Conservation (phyloP, 495 filamentous ascomycete species). For the Penicillium argentinense region DNA sequence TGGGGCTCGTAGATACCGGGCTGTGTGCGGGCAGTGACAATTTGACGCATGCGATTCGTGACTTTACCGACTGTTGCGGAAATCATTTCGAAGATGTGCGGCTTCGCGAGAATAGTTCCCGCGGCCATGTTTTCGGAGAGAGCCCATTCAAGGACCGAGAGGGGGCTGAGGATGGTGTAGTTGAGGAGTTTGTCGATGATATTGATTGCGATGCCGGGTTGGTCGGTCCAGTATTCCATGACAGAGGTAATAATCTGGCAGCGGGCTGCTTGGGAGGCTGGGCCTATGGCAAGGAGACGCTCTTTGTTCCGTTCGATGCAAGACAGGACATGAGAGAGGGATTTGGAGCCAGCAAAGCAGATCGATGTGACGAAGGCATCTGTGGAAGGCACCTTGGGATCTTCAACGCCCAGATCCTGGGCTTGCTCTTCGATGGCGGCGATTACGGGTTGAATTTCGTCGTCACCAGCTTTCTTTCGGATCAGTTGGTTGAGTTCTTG, state of each 20-base stretch:
- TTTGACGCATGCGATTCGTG: conserved; percentile 82
- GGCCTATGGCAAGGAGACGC: conserved; percentile 75
- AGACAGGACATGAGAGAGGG: conserved; percentile 90
- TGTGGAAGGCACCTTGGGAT: conserved; percentile 78
- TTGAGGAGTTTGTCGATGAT: conserved; percentile 98
- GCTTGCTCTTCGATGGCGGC: conserved; percentile 75
- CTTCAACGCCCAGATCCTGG: conserved; percentile 58
- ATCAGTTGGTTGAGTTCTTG: conserved; percentile 76
- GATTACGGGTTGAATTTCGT: conserved; percentile 76
- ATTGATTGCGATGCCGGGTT: conserved; percentile 88
- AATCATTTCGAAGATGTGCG: conserved; percentile 86
- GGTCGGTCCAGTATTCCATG: conserved; percentile 89
- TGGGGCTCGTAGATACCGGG: conserved; percentile 59
- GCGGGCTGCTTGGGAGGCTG: conserved; percentile 67
- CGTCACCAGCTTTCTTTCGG: conserved; percentile 77
- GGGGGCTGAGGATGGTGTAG: conserved; percentile 87
- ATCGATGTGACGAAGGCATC: conserved; percentile 92
- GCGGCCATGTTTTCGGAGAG: conserved; percentile 61
- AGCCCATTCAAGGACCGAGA: conserved; percentile 85
- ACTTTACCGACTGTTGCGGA: conserved; percentile 88
- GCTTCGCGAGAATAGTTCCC: conserved; percentile 67
- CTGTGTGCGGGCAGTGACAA: conserved; percentile 60
- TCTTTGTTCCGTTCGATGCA: conserved; percentile 97
- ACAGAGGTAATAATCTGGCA: conserved; percentile 88
- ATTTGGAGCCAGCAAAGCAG: conserved; percentile 89